A percentile compares a stretch with the other conserved stretches of the same genome.
These are phyloP conservation scores for Apiosordaria backusii DNA, from an alignment of 495 filamentous ascomycete genomes.

Conservation along the genomic window DNA sequence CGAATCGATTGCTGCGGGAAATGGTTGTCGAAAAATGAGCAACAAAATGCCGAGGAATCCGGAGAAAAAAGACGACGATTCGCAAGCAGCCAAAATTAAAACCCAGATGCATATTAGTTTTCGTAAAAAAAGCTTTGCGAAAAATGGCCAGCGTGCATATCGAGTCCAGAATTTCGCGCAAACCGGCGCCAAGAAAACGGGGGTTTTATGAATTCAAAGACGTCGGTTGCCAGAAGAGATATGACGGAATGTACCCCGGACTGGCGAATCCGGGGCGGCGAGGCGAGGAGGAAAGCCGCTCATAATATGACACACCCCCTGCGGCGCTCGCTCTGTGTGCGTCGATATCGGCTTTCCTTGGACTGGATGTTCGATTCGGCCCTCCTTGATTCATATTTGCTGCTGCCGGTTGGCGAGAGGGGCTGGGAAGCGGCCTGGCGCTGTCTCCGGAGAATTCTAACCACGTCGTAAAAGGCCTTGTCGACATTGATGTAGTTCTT, in stretches of 20 bases:
- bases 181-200: slow-evolving; percentile 5
- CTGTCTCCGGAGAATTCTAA: slow-evolving; percentile 81
- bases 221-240: neutral
- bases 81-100: slow-evolving; percentile 10
- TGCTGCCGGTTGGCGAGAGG: slow-evolving; percentile 32
- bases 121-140: slow-evolving; percentile 6
- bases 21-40: slow-evolving; percentile 25
- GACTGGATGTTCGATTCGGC: slow-evolving; percentile 18
- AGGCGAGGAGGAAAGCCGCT: slow-evolving; percentile 15
- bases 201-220: slow-evolving; percentile 1
- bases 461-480: slow-evolving; percentile 97
- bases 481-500: slow-evolving; percentile 99
- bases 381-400: slow-evolving; percentile 30
- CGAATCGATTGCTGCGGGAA: slow-evolving; percentile 13
- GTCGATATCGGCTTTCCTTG: slow-evolving; percentile 29
- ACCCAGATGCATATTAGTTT: slow-evolving; percentile 7
- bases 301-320: slow-evolving; percentile 38
- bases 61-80: slow-evolving; percentile 9
- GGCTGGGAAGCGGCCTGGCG: slow-evolving; percentile 54
- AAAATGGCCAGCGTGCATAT: slow-evolving; percentile 15
- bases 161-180: neutral
- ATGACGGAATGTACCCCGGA: neutral
- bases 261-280: neutral
- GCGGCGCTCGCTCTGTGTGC: slow-evolving; percentile 24
- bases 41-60: slow-evolving; percentile 17